Evolutionary conservation across 2,329 filamentous ascomycete species (phyloP).

Genomic region (Verticillium klebahnii): DNA sequence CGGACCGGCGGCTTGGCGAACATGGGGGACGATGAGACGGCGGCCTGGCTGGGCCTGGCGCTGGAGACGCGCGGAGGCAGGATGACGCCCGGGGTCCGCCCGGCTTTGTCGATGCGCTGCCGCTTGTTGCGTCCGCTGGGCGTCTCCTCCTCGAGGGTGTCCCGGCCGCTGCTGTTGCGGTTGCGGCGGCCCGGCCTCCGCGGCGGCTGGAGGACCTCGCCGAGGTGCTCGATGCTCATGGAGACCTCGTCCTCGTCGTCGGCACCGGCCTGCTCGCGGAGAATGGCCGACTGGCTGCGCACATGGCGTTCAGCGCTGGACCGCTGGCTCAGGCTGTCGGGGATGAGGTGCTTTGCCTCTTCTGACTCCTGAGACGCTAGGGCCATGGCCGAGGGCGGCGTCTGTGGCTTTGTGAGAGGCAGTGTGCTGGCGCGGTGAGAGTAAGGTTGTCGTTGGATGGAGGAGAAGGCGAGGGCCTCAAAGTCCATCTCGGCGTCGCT

Average conservation of each 20-base stretch:
- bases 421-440: background rate
- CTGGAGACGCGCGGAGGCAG: background rate
- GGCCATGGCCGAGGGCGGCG: background rate
- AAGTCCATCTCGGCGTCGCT: background rate
- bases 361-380: background rate
- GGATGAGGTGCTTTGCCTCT: slow-evolving; percentile 70
- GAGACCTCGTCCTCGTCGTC: slow-evolving; percentile 21
- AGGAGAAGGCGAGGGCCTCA: background rate
- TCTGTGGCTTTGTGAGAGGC: background rate
- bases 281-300: slow-evolving; percentile 86
- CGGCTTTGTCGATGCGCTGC: background rate
- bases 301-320: slow-evolving; percentile 78
- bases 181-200: background rate
- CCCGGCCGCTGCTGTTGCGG: background rate
- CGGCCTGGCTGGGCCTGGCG: background rate
- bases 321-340: background rate
- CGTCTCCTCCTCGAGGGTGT: background rate
- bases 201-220: background rate
- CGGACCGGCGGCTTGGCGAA: background rate
- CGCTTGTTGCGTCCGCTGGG: background rate
- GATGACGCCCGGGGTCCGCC: background rate
- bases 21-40: background rate
- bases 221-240: background rate
- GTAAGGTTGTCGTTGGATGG: background rate
- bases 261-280: slow-evolving; percentile 82